Conservation (phyloP, 2,329 filamentous ascomycete species). For the Sclerotinia trifoliorum region DNA sequence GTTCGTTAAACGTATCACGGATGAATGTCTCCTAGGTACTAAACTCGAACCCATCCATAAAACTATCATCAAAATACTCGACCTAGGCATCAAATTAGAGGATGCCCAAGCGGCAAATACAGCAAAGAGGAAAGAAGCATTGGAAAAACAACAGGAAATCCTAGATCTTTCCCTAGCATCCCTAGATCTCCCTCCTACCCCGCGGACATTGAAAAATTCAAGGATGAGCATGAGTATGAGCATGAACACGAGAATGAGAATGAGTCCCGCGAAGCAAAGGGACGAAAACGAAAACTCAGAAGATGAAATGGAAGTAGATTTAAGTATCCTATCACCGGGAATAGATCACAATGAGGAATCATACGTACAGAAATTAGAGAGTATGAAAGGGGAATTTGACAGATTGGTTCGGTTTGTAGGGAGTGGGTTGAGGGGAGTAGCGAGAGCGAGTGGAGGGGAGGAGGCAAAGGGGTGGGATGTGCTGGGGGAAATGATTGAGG, state of each 20-base stretch:
- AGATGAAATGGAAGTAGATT: constrained; percentile 39
- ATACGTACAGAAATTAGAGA: constrained; percentile 53
- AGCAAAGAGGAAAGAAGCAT: constrained; percentile 27
- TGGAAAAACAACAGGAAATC: constrained; percentile 34
- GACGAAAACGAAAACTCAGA: constrained; percentile 17
- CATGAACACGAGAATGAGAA: constrained; percentile 34
- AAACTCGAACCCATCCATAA: constrained; percentile 70
- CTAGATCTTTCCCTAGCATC: constrained; percentile 38
- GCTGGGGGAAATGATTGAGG: constrained; percentile 75
- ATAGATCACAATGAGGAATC: constrained; percentile 37
- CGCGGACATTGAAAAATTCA: constrained; percentile 36
- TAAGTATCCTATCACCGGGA: constrained; percentile 43
- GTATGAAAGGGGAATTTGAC: constrained; percentile 62
- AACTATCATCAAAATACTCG: constrained; percentile 71
- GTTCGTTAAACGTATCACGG: constrained; percentile 62
- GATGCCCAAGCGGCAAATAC: constrained; percentile 51
- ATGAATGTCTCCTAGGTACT: constrained; percentile 67
- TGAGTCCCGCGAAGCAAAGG: constrained; percentile 28
- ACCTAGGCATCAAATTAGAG: constrained; percentile 69
- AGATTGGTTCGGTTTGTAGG: constrained; percentile 67
- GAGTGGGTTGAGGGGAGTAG: constrained; percentile 70
- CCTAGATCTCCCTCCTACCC: constrained; percentile 36
- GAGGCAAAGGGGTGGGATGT: constrained; percentile 67
- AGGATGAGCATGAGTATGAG: constrained; percentile 37
- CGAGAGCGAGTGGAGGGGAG: constrained; percentile 66